A percentile compares a stretch with the other conserved stretches of the same genome.
These are phyloP conservation scores for Lentinus polychrous DNA, from an alignment of 1,284 basidiomycete genomes.

Conservation along the genomic window DNA sequence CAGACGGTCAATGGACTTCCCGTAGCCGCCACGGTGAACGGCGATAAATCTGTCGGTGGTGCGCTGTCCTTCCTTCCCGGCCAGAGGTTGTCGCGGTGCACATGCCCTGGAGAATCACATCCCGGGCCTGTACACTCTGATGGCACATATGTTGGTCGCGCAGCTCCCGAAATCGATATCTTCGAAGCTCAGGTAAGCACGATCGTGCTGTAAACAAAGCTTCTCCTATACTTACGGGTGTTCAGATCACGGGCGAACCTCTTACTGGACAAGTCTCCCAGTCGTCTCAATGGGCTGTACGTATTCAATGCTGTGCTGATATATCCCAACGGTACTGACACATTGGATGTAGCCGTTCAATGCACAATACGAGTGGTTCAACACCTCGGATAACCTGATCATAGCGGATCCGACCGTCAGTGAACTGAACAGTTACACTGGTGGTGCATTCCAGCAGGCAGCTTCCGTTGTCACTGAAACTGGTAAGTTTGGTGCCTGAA, in stretches of 20 bases:
- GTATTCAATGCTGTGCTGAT: conserved; percentile 9
- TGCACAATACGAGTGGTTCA: conserved; percentile 31
- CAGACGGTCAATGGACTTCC: conserved; percentile 35
- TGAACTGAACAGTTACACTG: conserved; percentile 43
- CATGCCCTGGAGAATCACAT: conserved; percentile 45
- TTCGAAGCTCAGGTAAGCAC: conserved; percentile 36
- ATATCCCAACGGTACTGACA: neutral
- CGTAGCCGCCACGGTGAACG: conserved; percentile 30
- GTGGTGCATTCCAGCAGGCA: conserved; percentile 50
- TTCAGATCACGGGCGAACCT: conserved; percentile 21
- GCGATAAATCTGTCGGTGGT: conserved; percentile 32
- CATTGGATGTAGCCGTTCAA: conserved; percentile 37
- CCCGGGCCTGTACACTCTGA: conserved; percentile 47
- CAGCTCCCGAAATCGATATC: conserved; percentile 45
- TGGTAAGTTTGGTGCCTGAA: conserved; percentile 11
- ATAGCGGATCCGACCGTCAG: conserved; percentile 39
- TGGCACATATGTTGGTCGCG: conserved; percentile 46
- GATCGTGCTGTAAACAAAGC: conserved; percentile 24
- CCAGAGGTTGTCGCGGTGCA: conserved; percentile 43
- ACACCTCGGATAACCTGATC: conserved; percentile 36
- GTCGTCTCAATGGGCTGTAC: conserved; percentile 37
- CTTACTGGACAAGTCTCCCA: conserved; percentile 35
- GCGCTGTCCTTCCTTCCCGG: conserved; percentile 44
- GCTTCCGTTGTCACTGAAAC: conserved; percentile 24
- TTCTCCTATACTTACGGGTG: conserved; percentile 2